Percentiles rank a stretch among this genome's conserved stretches.
Evolutionary conservation across 177 flowering plant genomes (phyloP).

Genomic region (Vitis hybrid): DNA sequence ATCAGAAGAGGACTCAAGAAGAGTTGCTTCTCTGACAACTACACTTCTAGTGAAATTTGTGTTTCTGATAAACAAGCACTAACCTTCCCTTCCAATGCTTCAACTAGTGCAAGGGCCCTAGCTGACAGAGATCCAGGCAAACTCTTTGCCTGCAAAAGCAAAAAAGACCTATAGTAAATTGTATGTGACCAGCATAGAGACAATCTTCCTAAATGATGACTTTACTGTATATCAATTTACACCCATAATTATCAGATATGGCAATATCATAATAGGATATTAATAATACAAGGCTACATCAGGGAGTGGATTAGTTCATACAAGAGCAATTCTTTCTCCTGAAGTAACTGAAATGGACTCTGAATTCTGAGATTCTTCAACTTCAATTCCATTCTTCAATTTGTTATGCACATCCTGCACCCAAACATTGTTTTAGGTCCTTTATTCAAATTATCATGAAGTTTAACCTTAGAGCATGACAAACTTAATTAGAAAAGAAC

Average conservation of each 20-base stretch:
- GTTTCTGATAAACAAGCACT: constrained; percentile 8
- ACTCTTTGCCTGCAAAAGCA: constrained; percentile 62
- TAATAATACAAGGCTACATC: constrained; percentile 5
- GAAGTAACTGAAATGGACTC: constrained; percentile 51
- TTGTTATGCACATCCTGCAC: constrained; percentile 76
- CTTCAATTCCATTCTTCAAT: constrained; percentile 78
- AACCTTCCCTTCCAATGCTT: constrained; percentile 95
- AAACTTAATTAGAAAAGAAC: neutral
- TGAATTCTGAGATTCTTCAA: constrained; percentile 51
- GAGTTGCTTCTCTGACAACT: too few species aligned
- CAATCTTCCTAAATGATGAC: constrained; percentile 2
- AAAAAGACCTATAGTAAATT: neutral
- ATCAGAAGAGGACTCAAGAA: too few species aligned
- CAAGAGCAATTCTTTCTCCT: constrained; percentile 70
- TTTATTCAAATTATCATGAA: neutral
- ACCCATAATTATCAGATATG: neutral
- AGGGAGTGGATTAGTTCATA: constrained; percentile 31
- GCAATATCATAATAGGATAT: neutral
- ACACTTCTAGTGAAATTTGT: too few species aligned
- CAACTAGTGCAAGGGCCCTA: constrained; percentile 62
- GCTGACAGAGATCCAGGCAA: constrained; percentile 67
- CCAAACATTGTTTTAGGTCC: neutral
- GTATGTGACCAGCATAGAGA: neutral
- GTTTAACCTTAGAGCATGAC: neutral
- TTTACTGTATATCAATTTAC: neutral